A percentile compares a stretch with the other conserved stretches of the same genome.
These are phyloP conservation scores for Cylindrodendrum hubeiense DNA, from an alignment of 2,329 filamentous ascomycete species.

Conservation along the genomic window DNA sequence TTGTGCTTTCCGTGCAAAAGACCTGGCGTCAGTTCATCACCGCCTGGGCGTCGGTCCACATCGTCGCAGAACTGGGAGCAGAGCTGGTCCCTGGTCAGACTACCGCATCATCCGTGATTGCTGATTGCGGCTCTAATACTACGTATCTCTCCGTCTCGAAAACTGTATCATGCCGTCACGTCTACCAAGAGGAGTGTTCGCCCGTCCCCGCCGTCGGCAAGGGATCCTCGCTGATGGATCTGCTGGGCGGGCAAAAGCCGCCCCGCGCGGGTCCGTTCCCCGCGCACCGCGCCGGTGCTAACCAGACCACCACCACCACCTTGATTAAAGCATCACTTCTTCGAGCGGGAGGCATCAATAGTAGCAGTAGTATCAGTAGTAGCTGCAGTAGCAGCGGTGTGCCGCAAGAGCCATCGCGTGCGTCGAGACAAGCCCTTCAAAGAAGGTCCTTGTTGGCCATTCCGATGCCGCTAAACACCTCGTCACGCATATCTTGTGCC, in stretches of 20 bases:
- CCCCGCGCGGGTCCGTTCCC: slow-evolving; percentile 7
- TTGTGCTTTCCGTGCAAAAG: background rate
- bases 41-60: slow-evolving; percentile 19
- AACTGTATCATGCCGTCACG: slow-evolving; percentile 4
- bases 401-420: slow-evolving; percentile 31
- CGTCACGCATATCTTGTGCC: slow-evolving; percentile 30
- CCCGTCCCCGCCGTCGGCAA: slow-evolving; percentile 10
- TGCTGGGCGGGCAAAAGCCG: slow-evolving; percentile 2
- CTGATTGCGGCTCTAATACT: slow-evolving; percentile 22
- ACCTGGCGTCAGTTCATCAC: slow-evolving; percentile 19
- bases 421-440: slow-evolving; percentile 33
- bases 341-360: background rate
- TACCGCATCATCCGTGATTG: slow-evolving; percentile 11
- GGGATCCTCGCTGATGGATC: slow-evolving; percentile 13
- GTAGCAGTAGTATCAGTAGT: slow-evolving; percentile 2
- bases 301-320: background rate
- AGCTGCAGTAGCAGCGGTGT: slow-evolving; percentile 40
- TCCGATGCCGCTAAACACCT: slow-evolving; percentile 33
- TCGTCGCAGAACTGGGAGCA: slow-evolving; percentile 7
- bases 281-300: slow-evolving; percentile 6
- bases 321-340: slow-evolving; percentile 4
- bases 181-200: slow-evolving; percentile 14
- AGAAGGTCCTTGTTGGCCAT: slow-evolving; percentile 26
- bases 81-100: slow-evolving; percentile 3
- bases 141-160: slow-evolving; percentile 9